Evolutionary conservation across 352 stramenopile genomes (phyloP).

Genomic region (Aphanomyces invadans): DNA sequence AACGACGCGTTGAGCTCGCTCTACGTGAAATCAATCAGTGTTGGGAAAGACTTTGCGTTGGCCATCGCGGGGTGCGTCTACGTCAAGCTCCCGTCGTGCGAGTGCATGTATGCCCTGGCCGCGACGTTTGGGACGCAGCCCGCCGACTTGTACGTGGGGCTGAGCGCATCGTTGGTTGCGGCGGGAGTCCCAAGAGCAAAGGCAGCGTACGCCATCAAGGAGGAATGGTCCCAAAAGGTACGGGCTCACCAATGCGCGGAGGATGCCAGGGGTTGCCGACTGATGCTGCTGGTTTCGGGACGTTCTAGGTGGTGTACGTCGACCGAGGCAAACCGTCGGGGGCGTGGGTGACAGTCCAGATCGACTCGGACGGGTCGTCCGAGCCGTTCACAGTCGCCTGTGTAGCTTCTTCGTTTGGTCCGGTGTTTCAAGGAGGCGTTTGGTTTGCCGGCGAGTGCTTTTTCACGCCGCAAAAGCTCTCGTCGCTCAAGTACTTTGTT

Average conservation of each 20-base stretch:
- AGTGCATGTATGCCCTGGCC: constrained; percentile 32
- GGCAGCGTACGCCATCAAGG: constrained; percentile 16
- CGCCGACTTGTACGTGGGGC: constrained; percentile 13
- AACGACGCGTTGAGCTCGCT: constrained; percentile 42
- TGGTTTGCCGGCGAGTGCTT: constrained; percentile 37
- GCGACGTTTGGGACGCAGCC: constrained; percentile 47
- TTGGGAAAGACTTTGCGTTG: constrained; percentile 56
- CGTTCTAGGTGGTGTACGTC: constrained; percentile 46
- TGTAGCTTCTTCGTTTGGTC: constrained; percentile 48
- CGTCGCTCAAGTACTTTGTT: constrained; percentile 51
- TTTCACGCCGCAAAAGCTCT: constrained; percentile 58
- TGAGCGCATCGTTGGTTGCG: constrained; percentile 18
- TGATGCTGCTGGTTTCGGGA: no score
- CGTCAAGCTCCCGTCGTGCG: constrained; percentile 34
- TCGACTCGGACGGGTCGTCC: constrained; percentile 27
- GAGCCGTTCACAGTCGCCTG: constrained; percentile 39
- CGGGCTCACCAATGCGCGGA: no score
- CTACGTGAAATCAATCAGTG: constrained; percentile 39
- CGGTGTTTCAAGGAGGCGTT: constrained; percentile 33
- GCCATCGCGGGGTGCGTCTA: constrained; percentile 41
- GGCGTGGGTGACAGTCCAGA: constrained; percentile 41
- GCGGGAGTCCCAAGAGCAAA: constrained; percentile 13
- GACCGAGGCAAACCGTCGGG: constrained; percentile 50
- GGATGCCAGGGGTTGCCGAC: no score
- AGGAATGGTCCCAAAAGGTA: constrained; percentile 23